Conservation (phyloP, 2,329 filamentous ascomycete species). For the Blastomyces emzantsi region DNA sequence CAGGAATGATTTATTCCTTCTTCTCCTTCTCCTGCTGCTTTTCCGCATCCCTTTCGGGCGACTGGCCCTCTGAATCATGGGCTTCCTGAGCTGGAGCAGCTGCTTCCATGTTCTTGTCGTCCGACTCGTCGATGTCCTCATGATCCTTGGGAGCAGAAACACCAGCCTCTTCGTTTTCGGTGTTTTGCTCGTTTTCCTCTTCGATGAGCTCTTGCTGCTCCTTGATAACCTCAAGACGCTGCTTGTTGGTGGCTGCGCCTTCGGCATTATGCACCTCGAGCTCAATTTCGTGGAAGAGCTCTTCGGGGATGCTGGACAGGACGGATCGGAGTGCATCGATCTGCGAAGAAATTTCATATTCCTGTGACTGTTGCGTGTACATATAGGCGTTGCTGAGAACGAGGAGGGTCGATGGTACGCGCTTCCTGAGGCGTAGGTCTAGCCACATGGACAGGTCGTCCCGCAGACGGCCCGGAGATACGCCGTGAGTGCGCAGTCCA, state of each 20-base stretch:
- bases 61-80: conserved; percentile 37
- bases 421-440: conserved; percentile 82
- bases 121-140: conserved; percentile 91
- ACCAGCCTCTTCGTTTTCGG: conserved; percentile 66
- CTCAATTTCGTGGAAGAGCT: conserved; percentile 98
- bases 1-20: conserved; percentile 17
- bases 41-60: conserved; percentile 30
- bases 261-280: conserved; percentile 96
- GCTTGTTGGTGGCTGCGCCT: conserved; percentile 96
- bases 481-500: conserved; percentile 83
- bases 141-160: conserved; percentile 70
- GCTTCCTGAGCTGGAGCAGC: conserved; percentile 48
- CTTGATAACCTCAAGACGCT: conserved; percentile 93
- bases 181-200: conserved; percentile 89
- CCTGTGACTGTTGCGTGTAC: conserved; percentile 69
- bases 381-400: conserved; percentile 97
- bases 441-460: conserved; percentile 92
- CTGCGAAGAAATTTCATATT: conserved; percentile 73
- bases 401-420: conserved; percentile 90
- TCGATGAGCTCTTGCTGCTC: conserved; percentile 98
- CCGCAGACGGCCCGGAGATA: conserved; percentile 78
- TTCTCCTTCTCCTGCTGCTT: conserved; percentile 18
- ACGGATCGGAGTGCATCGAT: conserved; percentile 90
- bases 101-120: conserved; percentile 41
- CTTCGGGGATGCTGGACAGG: conserved; percentile 88